These are phyloP conservation scores for Boletus rubescentipes DNA, from an alignment of 768 basidiomycete species.

Conservation along the genomic window DNA sequence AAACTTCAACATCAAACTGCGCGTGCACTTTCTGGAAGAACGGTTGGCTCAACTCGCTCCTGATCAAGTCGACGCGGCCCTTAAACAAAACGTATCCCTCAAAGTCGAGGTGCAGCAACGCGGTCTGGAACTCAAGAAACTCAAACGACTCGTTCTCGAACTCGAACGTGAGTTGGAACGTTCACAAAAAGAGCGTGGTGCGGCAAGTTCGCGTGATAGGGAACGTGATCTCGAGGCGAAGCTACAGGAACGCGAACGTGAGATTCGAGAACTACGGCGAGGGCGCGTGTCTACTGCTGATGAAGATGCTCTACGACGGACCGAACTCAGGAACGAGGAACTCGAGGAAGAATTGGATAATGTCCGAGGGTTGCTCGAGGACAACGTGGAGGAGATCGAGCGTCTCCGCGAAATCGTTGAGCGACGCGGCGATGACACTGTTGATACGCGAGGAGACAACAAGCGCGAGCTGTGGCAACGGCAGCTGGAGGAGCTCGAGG, in stretches of 20 bases:
- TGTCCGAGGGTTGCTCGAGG: constrained; percentile 66
- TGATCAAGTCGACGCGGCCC: constrained; percentile 87
- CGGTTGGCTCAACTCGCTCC: constrained; percentile 86
- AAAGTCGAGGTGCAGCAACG: constrained; percentile 91
- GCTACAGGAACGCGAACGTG: constrained; percentile 70
- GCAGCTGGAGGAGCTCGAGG: constrained; percentile 57
- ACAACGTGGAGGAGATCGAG: constrained; percentile 83
- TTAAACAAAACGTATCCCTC: constrained; percentile 90
- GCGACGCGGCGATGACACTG: constrained; percentile 44
- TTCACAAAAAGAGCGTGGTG: constrained; percentile 52
- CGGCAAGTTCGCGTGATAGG: constrained; percentile 42
- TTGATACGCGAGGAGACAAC: constrained; percentile 40
- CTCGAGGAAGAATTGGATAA: constrained; percentile 75
- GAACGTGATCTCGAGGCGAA: constrained; percentile 78
- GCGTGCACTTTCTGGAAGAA: constrained; percentile 94
- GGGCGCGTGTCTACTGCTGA: constrained; percentile 42
- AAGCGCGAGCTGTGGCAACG: constrained; percentile 45
- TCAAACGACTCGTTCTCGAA: constrained; percentile 85
- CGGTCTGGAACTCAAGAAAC: constrained; percentile 87
- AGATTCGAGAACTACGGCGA: constrained; percentile 64
- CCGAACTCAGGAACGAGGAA: constrained; percentile 61
- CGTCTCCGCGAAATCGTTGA: constrained; percentile 69
- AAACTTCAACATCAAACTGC: constrained; percentile 94
- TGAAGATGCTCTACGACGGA: constrained; percentile 53
- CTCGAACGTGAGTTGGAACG: constrained; percentile 79